Percentiles rank a stretch among this genome's conserved stretches.
Conservation (phyloP, 768 basidiomycete species). For the Lactarius vividus region DNA sequence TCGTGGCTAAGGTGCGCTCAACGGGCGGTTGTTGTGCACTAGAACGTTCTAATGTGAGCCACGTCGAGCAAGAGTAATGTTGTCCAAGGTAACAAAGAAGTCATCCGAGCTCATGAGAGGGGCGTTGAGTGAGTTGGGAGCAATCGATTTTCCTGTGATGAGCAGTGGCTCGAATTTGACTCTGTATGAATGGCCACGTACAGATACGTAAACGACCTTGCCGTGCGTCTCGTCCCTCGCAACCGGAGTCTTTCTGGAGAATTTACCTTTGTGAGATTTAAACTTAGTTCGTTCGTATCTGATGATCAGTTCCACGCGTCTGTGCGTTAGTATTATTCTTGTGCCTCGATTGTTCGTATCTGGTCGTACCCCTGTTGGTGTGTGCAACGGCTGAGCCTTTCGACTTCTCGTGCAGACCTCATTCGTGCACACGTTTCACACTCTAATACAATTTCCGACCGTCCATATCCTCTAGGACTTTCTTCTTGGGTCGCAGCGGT, state of each 20-base stretch:
- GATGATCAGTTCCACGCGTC: no score
- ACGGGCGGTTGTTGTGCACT: not conserved
- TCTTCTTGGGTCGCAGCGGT: not conserved
- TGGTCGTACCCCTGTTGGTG: no score
- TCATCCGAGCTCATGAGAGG: not conserved
- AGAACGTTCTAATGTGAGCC: not conserved
- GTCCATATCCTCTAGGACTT: no score
- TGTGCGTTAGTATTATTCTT: no score
- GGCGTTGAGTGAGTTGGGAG: not conserved
- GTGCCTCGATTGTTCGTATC: no score
- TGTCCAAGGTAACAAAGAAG: not conserved
- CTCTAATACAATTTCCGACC: no score
- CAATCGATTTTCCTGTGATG: not conserved
- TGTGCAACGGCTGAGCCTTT: no score
- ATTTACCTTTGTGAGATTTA: no score
- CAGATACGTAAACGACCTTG: not conserved
- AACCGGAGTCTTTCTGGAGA: not conserved
- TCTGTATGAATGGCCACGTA: no score
- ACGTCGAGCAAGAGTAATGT: not conserved
- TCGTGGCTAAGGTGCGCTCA: slow-evolving; percentile 10
- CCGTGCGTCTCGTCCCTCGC: not conserved
- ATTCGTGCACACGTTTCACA: no score
- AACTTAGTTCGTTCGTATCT: no score
- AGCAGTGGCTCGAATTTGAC: not conserved
- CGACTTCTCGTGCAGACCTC: no score